These are phyloP conservation scores for Epichloe gansuensis DNA, from an alignment of 2,329 filamentous ascomycete species.

Conservation along the genomic window DNA sequence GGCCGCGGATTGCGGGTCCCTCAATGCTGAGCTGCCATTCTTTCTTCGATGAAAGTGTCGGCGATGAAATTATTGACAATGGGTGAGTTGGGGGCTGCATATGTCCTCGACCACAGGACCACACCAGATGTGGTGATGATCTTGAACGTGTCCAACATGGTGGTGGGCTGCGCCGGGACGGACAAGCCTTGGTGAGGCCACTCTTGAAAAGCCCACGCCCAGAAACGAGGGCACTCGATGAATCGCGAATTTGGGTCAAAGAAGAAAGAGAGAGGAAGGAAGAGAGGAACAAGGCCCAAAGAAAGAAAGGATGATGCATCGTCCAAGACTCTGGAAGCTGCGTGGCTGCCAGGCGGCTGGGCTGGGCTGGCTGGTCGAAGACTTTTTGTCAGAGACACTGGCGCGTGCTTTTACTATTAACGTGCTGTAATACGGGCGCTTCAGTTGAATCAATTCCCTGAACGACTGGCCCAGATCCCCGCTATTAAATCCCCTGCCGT, in stretches of 20 bases:
- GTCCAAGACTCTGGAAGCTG: neutral
- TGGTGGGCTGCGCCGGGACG: constrained; percentile 8
- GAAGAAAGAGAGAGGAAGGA: neutral
- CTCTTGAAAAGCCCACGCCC: neutral
- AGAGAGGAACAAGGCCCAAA: neutral
- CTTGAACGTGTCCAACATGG: constrained; percentile 93
- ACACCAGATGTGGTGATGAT: constrained; percentile 93
- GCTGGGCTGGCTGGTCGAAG: no score
- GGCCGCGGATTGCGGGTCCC: constrained; percentile 45
- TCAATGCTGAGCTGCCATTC: constrained; percentile 47
- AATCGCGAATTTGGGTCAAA: neutral
- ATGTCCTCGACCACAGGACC: constrained; percentile 88
- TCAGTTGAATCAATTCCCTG: no score
- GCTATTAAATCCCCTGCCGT: no score
- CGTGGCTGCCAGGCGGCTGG: neutral
- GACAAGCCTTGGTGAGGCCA: neutral
- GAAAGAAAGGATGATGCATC: neutral
- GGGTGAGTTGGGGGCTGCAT: constrained; percentile 65
- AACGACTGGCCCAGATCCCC: no score
- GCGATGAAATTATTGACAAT: constrained; percentile 91
- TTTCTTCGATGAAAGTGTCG: constrained; percentile 98
- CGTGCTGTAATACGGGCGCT: no score
- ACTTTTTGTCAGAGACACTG: no score
- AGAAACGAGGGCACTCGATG: neutral
- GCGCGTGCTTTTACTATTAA: no score